Base-by-base conservation (phyloP, 257 asterid species). In the Verbascum thapsus region DNA sequence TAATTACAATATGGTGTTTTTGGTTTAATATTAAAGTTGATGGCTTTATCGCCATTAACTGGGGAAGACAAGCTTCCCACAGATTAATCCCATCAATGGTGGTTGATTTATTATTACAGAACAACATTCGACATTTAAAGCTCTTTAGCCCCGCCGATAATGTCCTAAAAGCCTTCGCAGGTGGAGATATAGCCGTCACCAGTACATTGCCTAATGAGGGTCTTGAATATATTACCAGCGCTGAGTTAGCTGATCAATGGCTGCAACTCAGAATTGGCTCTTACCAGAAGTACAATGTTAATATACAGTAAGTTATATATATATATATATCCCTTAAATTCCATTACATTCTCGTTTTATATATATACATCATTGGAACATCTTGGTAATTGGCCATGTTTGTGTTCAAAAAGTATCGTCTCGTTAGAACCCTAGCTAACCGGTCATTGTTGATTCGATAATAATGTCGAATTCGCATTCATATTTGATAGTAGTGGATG, bases 41-140 rank as follows among this genome's bases (percentile, higher is more conserved):
- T 5, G 61, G 77, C 1, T 34, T 37, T 15, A 69, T 77, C 15
- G 82, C 79, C 26, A 37, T 77, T 0, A 69, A 53, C 6, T 77
- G 82, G 79, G 82, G 82, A 0, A 55, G 82, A 2, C 34, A 5
- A 35, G 63, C 72, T 0, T 8, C 82, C 8, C 78, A 77, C 45
- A 52, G 68, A 43, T 34, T 77, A 40, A 67, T 73, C 48, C 82
- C 82, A 23, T 77, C 82, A 3, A 69, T 77, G 79, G 79, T 73
- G 53, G 82, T 70, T 9, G 79, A 77, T 41, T 44, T 73, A 58
- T 69, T 73, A 13, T 30, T 77, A 12, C 76, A 73, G 26, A 73
- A 73, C 2, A 37, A 6, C 3, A 70, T 77, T 18, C 42, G 54
- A 4, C 13, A 52, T 4, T 13, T 72, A 7, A 76, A 69, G 67